Percentiles rank a stretch among this genome's conserved stretches.
These are phyloP conservation scores for Cytospora schulzeri DNA, from an alignment of 2,329 filamentous ascomycete species.

Conservation along the genomic window DNA sequence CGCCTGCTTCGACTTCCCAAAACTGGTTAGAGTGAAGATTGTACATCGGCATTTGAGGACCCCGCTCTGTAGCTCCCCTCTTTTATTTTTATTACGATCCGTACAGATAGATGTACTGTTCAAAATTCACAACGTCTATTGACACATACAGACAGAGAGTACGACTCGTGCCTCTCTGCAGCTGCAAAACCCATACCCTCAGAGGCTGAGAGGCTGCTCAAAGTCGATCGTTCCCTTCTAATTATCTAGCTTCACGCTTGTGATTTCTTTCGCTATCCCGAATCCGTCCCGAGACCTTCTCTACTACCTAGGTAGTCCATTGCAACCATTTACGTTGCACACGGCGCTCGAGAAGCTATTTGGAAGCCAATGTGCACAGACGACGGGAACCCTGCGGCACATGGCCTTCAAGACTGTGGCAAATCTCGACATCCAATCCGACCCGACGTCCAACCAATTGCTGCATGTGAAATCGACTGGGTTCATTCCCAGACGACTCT, in stretches of 20 bases:
- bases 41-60: background rate
- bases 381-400: background rate
- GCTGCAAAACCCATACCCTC: too few relatives aligned
- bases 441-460: background rate
- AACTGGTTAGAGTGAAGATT: background rate
- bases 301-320: background rate
- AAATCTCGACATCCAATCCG: background rate
- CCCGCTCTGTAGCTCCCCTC: background rate
- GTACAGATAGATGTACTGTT: background rate
- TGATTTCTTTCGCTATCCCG: background rate
- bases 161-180: too few relatives aligned
- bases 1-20: too few relatives aligned
- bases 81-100: background rate
- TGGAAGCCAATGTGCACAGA: background rate
- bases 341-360: background rate
- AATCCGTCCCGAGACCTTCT: too few relatives aligned
- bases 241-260: background rate
- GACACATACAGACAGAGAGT: too few relatives aligned
- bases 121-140: too few relatives aligned
- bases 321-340: background rate
- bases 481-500: background rate
- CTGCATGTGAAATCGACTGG: background rate
- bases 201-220: too few relatives aligned
- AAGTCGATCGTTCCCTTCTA: too few relatives aligned
- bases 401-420: background rate